phyloP scores from a whole-genome alignment of 2,329 filamentous ascomycete species.

The Diplodia mutila region DNA sequence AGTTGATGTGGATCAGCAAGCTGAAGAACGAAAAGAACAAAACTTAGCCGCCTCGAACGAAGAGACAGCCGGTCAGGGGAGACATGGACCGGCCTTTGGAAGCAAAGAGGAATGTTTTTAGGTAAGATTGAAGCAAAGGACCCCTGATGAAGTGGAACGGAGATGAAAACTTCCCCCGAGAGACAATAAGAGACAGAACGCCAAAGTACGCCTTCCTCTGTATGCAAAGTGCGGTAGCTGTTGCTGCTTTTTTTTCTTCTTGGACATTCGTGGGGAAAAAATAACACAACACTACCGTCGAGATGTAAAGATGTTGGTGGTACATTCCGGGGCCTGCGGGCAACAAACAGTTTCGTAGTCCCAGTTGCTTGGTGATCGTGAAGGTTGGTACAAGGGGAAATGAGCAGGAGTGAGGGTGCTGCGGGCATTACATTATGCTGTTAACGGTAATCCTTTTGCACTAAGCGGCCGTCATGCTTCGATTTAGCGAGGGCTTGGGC shows the following conservation, averaged over 20 bases:
- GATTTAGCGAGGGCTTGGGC: not conserved
- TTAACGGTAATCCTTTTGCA: not conserved
- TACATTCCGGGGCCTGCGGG: constrained; percentile 8
- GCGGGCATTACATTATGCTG: not conserved
- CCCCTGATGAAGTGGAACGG: not conserved
- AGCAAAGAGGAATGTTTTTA: not conserved
- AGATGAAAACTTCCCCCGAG: not conserved
- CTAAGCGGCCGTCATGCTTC: constrained; percentile 20
- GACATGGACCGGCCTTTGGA: not conserved
- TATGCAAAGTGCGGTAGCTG: not conserved
- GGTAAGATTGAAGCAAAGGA: not conserved
- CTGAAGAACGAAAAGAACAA: not conserved
- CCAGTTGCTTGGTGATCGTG: constrained; percentile 8
- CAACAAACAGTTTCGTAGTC: not conserved
- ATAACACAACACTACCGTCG: not conserved
- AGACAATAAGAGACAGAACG: not conserved
- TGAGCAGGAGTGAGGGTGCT: not conserved
- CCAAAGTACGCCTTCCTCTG: not conserved
- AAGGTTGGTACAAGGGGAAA: not conserved
- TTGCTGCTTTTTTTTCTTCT: too few species aligned
- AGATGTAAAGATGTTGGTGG: not conserved
- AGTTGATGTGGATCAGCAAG: not conserved
- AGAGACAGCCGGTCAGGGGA: not conserved
- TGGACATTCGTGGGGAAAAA: too few species aligned
- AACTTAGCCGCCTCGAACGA: not conserved